Percentiles rank a stretch among this genome's conserved stretches.
These are phyloP conservation scores for Talaromyces atroroseus DNA, from an alignment of 2,329 filamentous ascomycete genomes.

Conservation along the genomic window DNA sequence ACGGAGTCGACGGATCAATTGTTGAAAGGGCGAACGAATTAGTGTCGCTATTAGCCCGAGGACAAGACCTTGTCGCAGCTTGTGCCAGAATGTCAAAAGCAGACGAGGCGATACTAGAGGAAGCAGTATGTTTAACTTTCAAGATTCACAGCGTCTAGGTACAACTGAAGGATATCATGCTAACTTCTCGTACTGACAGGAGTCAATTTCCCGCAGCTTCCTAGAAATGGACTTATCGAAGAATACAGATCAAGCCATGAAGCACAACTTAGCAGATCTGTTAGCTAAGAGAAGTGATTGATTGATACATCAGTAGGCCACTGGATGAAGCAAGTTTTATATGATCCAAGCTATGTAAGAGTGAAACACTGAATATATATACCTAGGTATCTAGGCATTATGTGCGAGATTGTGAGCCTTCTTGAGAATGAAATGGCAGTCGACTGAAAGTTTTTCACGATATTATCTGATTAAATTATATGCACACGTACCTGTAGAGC, in stretches of 20 bases:
- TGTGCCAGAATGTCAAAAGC: conserved; percentile 62
- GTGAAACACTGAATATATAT: not conserved
- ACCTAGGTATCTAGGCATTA: not conserved
- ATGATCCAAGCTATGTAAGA: not conserved
- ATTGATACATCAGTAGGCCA: not conserved
- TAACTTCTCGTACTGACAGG: conserved; percentile 24
- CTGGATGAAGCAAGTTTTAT: not conserved
- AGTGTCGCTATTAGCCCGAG: conserved; percentile 59
- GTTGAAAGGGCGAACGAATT: conserved; percentile 72
- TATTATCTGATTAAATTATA: not conserved
- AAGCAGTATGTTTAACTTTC: conserved; percentile 49
- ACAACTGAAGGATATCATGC: not conserved
- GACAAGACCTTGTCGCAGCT: conserved; percentile 69
- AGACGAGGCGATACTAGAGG: conserved; percentile 62
- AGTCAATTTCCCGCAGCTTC: conserved; percentile 55
- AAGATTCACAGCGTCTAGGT: not conserved
- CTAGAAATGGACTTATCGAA: conserved; percentile 41
- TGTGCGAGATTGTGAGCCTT: not conserved
- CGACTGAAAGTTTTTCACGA: not conserved
- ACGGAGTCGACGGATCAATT: conserved; percentile 69
- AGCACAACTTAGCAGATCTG: conserved; percentile 3
- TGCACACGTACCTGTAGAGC: not conserved
- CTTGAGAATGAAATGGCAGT: too few species aligned
- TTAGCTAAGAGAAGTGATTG: not conserved
- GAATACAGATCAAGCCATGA: not conserved